phyloP scores from a whole-genome alignment of 805 yeast species.

The Ogataea minuta region DNA sequence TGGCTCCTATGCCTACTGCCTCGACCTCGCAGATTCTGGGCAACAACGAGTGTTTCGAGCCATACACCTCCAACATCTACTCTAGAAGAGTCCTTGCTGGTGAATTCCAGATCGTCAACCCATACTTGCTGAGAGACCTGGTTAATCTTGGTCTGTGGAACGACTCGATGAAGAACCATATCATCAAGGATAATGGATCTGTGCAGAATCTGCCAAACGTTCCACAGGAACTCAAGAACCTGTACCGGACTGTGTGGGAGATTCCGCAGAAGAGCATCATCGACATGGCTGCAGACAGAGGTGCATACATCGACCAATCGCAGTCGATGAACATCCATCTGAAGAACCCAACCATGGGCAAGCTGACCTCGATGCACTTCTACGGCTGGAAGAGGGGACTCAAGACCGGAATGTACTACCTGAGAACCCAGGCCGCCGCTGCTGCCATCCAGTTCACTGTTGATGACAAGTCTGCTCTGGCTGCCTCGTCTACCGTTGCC shows the following conservation, averaged over 20 bases:
- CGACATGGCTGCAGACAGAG: slow-evolving; percentile 71
- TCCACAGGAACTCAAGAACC: slow-evolving; percentile 52
- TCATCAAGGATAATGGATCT: slow-evolving; percentile 57
- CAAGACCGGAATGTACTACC: slow-evolving; percentile 98
- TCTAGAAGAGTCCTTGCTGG: slow-evolving; percentile 63
- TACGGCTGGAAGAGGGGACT: slow-evolving; percentile 99
- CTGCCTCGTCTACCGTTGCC: slow-evolving; percentile 31
- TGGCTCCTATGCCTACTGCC: slow-evolving; percentile 70
- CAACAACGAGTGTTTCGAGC: slow-evolving; percentile 62
- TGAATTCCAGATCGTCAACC: slow-evolving; percentile 63
- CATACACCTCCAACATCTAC: slow-evolving; percentile 60
- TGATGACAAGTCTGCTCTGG: slow-evolving; percentile 44
- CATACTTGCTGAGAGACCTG: slow-evolving; percentile 55
- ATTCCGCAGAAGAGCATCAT: slow-evolving; percentile 56
- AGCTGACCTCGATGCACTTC: slow-evolving; percentile 96
- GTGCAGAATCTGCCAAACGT: slow-evolving; percentile 53
- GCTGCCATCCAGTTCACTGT: slow-evolving; percentile 95
- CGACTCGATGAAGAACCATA: slow-evolving; percentile 55
- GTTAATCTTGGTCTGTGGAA: slow-evolving; percentile 59
- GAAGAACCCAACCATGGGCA: slow-evolving; percentile 94
- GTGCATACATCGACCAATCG: slow-evolving; percentile 84
- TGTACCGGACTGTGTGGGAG: slow-evolving; percentile 64
- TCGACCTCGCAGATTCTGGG: slow-evolving; percentile 63
- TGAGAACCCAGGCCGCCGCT: slow-evolving; percentile 97
- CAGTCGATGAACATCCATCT: slow-evolving; percentile 92